These are phyloP conservation scores for Coemansia sp. DNA, from an alignment of 192 early-diverging fungal species.

Conservation along the genomic window DNA sequence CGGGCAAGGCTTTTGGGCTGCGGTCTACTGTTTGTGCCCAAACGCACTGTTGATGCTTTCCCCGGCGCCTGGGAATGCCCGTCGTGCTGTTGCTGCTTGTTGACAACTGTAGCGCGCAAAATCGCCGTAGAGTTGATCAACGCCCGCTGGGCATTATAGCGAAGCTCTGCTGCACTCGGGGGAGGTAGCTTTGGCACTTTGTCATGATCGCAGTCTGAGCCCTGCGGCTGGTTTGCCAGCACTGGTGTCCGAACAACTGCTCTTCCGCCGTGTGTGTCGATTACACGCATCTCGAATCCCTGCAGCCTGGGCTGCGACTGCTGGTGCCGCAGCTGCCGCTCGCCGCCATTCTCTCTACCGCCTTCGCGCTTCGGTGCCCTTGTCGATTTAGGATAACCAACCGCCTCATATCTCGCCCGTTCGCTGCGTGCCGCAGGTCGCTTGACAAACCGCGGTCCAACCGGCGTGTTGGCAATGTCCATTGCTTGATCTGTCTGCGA, in stretches of 20 bases:
- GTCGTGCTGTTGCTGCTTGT: constrained; percentile 1
- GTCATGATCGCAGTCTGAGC: background rate
- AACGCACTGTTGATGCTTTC: constrained; percentile 15
- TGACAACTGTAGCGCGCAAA: constrained; percentile 14
- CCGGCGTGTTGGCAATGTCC: constrained; percentile 10
- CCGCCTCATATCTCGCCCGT: constrained; percentile 24
- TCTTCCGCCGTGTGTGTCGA: constrained; percentile 43
- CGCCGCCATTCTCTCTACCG: background rate
- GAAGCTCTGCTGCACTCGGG: constrained; percentile 37
- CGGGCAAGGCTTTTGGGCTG: constrained; percentile 10
- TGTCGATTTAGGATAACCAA: constrained; percentile 41
- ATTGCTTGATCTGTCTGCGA: background rate
- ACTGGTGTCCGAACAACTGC: constrained; percentile 38
- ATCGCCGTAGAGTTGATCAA: constrained; percentile 38
- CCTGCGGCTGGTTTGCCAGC: constrained; percentile 9
- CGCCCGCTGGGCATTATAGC: constrained; percentile 49
- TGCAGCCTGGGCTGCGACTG: constrained; percentile 29
- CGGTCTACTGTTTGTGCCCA: background rate
- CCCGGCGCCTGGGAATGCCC: background rate
- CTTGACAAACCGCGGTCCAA: constrained; percentile 20
- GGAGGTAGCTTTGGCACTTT: constrained; percentile 31
- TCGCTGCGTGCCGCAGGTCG: constrained; percentile 12
- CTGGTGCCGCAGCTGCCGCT: constrained; percentile 3
- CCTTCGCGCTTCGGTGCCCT: constrained; percentile 11
- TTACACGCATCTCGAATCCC: constrained; percentile 47